These are phyloP conservation scores for Paraconiothyrium brasiliense DNA, from an alignment of 2,329 filamentous ascomycete species.

Conservation along the genomic window DNA sequence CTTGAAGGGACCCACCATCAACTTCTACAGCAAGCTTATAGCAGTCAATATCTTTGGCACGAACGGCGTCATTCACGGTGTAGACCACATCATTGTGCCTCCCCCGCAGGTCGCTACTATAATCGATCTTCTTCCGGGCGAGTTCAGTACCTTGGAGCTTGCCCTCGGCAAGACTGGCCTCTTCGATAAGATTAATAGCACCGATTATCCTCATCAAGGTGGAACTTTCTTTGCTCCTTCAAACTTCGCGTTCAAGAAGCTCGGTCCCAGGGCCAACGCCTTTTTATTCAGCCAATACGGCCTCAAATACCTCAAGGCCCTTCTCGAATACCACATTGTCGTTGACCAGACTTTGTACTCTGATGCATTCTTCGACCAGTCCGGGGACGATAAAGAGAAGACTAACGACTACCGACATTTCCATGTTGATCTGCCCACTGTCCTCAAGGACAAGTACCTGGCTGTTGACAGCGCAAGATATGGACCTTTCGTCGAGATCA, in stretches of 20 bases:
- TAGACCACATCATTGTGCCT: constrained; percentile 79
- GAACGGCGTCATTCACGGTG: constrained; percentile 83
- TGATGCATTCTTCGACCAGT: constrained; percentile 76
- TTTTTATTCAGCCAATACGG: constrained; percentile 86
- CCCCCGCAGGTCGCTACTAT: constrained; percentile 73
- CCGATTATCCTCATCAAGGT: constrained; percentile 62
- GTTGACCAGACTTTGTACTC: constrained; percentile 81
- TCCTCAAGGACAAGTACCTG: constrained; percentile 72
- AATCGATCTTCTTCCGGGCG: constrained; percentile 70
- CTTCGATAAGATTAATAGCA: constrained; percentile 65
- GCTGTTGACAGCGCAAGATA: constrained; percentile 75
- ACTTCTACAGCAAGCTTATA: constrained; percentile 78
- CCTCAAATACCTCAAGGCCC: constrained; percentile 76
- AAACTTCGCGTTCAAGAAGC: constrained; percentile 80
- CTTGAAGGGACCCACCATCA: constrained; percentile 72
- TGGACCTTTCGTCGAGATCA: constrained; percentile 74
- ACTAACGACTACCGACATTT: constrained; percentile 55
- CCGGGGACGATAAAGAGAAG: constrained; percentile 36
- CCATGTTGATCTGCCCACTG: constrained; percentile 76
- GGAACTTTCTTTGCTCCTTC: constrained; percentile 83
- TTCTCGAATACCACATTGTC: constrained; percentile 82
- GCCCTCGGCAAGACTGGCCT: constrained; percentile 80
- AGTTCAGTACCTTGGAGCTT: constrained; percentile 82
- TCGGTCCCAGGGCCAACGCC: constrained; percentile 77
- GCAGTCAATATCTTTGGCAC: constrained; percentile 75